These are phyloP conservation scores for Fusarium longipes DNA, from an alignment of 2,329 filamentous ascomycete genomes.

Conservation along the genomic window DNA sequence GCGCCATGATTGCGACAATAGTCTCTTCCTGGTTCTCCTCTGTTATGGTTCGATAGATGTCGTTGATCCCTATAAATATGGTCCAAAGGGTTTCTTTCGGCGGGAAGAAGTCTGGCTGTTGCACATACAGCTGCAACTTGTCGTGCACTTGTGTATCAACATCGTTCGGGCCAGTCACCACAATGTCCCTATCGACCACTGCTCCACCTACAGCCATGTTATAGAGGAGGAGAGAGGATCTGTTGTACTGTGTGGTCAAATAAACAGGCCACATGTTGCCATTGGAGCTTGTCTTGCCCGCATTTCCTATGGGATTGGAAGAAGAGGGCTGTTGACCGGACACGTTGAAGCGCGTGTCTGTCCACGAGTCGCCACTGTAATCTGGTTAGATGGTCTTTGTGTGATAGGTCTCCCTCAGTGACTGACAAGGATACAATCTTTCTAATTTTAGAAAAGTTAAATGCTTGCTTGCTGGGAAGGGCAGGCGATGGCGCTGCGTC, in stretches of 20 bases:
- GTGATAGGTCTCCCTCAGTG: accelerated
- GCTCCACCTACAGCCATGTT: slow-evolving; percentile 23
- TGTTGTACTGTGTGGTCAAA: slow-evolving; percentile 6
- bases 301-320: slow-evolving; percentile 6
- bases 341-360: slow-evolving; percentile 13
- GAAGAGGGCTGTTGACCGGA: not conserved
- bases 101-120: not conserved
- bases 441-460: not conserved
- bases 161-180: slow-evolving; percentile 13
- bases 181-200: slow-evolving; percentile 11
- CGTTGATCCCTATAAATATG: slow-evolving; percentile 22
- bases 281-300: slow-evolving; percentile 19
- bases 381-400: accelerated
- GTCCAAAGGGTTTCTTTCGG: slow-evolving; percentile 2
- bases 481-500: not conserved
- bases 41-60: slow-evolving; percentile 23
- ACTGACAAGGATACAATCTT: slow-evolving; percentile 3
- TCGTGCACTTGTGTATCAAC: slow-evolving; percentile 2
- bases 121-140: not conserved
- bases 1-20: not conserved
- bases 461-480: not conserved
- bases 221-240: not conserved
- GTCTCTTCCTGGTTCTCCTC: not conserved
- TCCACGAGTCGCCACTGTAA: slow-evolving; percentile 18
- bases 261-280: slow-evolving; percentile 25